phyloP scores from a whole-genome alignment of 2,329 filamentous ascomycete genomes.

The Fusarium paranaense region DNA sequence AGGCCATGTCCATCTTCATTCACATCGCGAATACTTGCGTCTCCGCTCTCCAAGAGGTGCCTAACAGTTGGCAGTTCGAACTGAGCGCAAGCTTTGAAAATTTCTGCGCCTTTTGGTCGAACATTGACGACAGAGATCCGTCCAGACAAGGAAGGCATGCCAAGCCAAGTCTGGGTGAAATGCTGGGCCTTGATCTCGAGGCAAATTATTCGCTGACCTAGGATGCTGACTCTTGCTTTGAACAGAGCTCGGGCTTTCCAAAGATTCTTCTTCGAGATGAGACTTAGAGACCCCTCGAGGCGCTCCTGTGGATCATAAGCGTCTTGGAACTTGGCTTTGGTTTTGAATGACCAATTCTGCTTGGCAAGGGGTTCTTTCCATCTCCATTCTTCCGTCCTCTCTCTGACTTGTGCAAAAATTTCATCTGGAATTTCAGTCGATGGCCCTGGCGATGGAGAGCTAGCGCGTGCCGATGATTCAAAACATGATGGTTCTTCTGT shows the following conservation, averaged over 20 bases:
- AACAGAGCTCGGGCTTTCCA: not conserved
- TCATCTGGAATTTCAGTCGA: not conserved
- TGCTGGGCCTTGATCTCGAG: not conserved
- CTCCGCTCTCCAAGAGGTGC: not conserved
- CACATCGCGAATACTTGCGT: not conserved
- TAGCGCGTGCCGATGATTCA: accelerated
- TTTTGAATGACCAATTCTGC: not conserved
- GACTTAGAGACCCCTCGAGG: not conserved
- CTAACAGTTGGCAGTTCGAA: not conserved
- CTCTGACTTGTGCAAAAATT: not conserved
- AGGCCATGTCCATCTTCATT: accelerated
- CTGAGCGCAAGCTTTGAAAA: not conserved
- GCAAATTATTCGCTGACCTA: not conserved
- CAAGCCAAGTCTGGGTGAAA: not conserved
- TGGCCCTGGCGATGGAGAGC: not conserved
- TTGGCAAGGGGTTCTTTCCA: not conserved
- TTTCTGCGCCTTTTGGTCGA: not conserved
- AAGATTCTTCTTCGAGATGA: not conserved
- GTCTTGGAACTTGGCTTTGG: not conserved
- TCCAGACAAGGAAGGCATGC: not conserved
- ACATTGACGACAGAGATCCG: not conserved
- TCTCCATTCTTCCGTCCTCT: not conserved
- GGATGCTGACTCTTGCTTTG: not conserved
- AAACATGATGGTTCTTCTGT: not conserved
- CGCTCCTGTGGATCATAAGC: not conserved